phyloP scores from a whole-genome alignment of 2,329 filamentous ascomycete genomes.

The Bipolaris victoriae region DNA sequence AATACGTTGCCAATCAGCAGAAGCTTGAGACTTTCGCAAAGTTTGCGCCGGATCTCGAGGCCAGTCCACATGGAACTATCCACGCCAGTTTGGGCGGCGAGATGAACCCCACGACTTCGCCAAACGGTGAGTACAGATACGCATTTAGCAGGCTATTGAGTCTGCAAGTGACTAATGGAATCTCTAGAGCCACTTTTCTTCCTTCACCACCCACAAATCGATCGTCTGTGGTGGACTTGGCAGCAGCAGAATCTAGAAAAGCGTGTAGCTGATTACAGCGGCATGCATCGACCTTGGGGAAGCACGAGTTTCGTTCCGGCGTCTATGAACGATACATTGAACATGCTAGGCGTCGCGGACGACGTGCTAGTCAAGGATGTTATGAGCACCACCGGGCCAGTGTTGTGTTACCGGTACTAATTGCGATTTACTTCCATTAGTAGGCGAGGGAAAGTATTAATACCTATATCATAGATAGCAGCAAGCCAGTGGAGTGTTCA shows the following conservation, averaged over 20 bases:
- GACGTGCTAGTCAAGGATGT: neutral
- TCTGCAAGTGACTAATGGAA: neutral
- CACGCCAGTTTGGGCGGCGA: neutral
- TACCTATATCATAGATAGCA: neutral
- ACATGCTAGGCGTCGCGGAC: neutral
- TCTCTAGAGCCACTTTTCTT: conserved; percentile 36
- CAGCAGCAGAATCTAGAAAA: conserved; percentile 17
- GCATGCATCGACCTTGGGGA: neutral
- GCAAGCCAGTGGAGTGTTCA: neutral
- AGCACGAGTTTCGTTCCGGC: neutral
- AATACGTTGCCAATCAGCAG: neutral
- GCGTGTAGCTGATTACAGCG: neutral
- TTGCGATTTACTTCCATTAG: neutral
- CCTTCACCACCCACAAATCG: conserved; percentile 40
- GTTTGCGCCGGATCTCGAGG: neutral
- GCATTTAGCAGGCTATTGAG: neutral
- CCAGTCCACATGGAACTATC: neutral
- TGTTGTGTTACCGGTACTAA: neutral
- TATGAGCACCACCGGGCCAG: neutral
- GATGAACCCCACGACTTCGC: conserved; percentile 24
- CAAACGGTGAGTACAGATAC: conserved; percentile 21
- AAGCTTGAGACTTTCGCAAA: neutral
- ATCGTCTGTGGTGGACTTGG: conserved; percentile 41
- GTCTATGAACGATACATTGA: neutral
- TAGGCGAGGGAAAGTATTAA: neutral